phyloP scores from a whole-genome alignment of 495 filamentous ascomycete species.

The Aspergillus saccharolyticus region DNA sequence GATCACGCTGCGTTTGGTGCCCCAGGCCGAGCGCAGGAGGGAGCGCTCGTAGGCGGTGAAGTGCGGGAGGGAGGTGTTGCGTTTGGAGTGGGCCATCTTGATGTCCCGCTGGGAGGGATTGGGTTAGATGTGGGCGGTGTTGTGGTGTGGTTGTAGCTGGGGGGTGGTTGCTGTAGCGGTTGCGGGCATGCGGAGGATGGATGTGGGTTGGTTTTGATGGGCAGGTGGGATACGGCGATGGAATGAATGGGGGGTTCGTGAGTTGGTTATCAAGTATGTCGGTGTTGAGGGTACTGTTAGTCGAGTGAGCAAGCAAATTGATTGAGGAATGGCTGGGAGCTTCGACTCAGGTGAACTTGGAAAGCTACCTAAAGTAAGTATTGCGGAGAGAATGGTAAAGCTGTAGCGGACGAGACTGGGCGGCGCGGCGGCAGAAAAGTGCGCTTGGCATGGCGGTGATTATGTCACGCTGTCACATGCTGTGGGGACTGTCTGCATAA shows the following conservation, averaged over 20 bases:
- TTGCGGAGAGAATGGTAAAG: not conserved
- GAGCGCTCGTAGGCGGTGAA: conserved; percentile 91
- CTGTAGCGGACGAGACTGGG: not conserved
- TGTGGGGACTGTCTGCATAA: too few species aligned
- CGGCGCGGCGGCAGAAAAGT: not conserved
- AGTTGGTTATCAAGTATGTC: too few species aligned
- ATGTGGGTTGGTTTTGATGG: not conserved
- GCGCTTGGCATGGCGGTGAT: not conserved
- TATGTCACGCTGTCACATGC: conserved; percentile 1
- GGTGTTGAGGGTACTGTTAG: too few species aligned
- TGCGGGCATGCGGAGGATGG: not conserved
- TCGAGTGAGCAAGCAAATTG: too few species aligned
- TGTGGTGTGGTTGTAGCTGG: not conserved
- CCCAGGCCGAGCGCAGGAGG: conserved; percentile 75
- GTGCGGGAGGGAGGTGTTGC: conserved; percentile 92
- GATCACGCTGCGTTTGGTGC: conserved; percentile 76
- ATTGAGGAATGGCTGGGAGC: too few species aligned
- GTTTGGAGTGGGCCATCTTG: conserved; percentile 58
- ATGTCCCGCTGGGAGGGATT: not conserved
- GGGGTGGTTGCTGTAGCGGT: not conserved
- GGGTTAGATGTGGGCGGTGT: too few species aligned
- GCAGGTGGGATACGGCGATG: not conserved
- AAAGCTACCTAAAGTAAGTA: not conserved
- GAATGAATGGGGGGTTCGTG: too few species aligned
- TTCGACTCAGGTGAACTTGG: not conserved